Percentiles rank a stretch among this genome's conserved stretches.
Evolutionary conservation across 1,139 yeast genomes (phyloP).

Genomic region (Saccharomyces hybrid): DNA sequence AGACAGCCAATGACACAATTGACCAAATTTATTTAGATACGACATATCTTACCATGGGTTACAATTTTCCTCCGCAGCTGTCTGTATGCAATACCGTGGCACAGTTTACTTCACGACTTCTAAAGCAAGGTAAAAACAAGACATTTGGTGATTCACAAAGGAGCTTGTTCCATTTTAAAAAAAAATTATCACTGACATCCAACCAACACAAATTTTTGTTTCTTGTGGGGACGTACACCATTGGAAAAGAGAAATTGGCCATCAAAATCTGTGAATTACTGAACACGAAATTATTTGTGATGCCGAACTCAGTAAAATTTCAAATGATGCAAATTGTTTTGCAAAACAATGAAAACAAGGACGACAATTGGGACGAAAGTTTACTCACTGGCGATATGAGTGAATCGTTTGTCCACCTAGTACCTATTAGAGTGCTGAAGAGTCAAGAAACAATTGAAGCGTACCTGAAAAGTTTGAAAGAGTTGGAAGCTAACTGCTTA

Average conservation of each 20-base stretch:
- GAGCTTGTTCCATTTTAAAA: conserved; percentile 41
- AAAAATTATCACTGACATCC: conserved; percentile 3
- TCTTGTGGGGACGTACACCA: conserved; percentile 85
- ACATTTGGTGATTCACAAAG: conserved; percentile 32
- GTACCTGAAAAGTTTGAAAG: conserved; percentile 46
- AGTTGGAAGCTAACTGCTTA: conserved; percentile 13
- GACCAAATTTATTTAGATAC: conserved; percentile 76
- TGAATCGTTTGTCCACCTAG: conserved; percentile 59
- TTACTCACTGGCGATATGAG: conserved; percentile 39
- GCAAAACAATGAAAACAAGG: conserved; percentile 5
- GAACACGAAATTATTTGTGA: conserved; percentile 20
- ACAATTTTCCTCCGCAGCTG: conserved; percentile 72
- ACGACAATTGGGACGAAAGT: conserved; percentile 11
- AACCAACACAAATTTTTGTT: conserved; percentile 36
- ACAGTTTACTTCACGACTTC: conserved; percentile 40
- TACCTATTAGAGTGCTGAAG: conserved; percentile 48
- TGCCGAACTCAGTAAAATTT: conserved; percentile 13
- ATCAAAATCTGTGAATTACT: conserved; percentile 31
- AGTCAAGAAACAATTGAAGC: conserved; percentile 37
- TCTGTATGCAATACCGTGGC: conserved; percentile 55
- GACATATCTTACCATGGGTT: conserved; percentile 69
- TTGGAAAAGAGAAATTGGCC: conserved; percentile 86
- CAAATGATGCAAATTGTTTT: conserved; percentile 10
- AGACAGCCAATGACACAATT: conserved; percentile 23
- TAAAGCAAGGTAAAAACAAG: conserved; percentile 23